A percentile compares a stretch with the other conserved stretches of the same genome.
Evolutionary conservation across 1,139 yeast species (phyloP).

Genomic region (Candida sanyaensis): DNA sequence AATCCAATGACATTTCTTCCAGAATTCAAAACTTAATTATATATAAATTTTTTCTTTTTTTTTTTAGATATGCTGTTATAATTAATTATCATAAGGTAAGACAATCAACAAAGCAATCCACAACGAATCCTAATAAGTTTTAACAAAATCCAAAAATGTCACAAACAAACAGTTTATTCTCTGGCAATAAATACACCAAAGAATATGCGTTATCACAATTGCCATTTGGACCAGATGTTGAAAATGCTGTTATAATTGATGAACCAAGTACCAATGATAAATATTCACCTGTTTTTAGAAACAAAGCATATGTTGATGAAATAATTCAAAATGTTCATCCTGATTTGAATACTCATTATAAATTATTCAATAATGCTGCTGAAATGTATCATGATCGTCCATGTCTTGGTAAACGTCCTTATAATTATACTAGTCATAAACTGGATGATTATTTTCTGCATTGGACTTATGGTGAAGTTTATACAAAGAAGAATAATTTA

Average conservation of each 20-base stretch:
- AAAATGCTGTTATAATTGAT: constrained; percentile 6
- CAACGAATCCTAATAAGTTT: too few species aligned
- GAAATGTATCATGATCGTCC: constrained; percentile 21
- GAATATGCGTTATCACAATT: constrained; percentile 15
- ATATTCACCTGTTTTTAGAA: constrained; percentile 15
- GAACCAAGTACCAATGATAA: constrained; percentile 7
- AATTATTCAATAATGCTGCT: constrained; percentile 28
- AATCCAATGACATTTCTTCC: too few species aligned
- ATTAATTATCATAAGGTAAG: too few species aligned
- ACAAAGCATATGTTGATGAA: constrained; percentile 12
- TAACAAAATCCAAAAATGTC: too few species aligned
- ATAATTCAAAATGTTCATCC: constrained; percentile 18
- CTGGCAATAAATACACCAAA: constrained; percentile 8
- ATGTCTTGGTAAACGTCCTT: constrained; percentile 30
- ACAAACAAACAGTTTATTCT: constrained; percentile 7
- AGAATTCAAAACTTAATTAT: too few species aligned
- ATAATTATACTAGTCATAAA: constrained; percentile 21
- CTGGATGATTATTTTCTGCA: constrained; percentile 19
- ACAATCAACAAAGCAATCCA: too few species aligned
- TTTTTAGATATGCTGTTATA: too few species aligned
- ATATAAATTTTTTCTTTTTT: too few species aligned
- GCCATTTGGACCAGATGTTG: constrained; percentile 14
- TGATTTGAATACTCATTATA: constrained; percentile 29
- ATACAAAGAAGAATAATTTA: constrained; percentile 19
- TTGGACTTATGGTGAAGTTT: constrained; percentile 18